Evolutionary conservation across 306 rosid species (phyloP).

Genomic region (Begonia peltatifolia): DNA sequence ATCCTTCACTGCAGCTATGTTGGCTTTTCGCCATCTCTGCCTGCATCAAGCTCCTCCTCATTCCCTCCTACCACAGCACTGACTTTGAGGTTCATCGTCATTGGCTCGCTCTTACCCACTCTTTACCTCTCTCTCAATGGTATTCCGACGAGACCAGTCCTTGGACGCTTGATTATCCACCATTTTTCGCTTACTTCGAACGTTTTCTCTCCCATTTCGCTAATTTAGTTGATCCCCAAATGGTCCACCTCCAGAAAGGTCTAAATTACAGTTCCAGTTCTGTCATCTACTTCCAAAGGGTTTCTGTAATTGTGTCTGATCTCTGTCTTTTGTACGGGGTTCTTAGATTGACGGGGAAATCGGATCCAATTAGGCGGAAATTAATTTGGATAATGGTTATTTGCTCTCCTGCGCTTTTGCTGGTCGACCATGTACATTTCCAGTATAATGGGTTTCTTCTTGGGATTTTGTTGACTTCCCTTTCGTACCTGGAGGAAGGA

Average conservation of each 20-base stretch:
- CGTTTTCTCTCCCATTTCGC: slow-evolving; percentile 50
- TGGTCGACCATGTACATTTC: slow-evolving; percentile 84
- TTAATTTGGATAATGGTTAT: slow-evolving; percentile 52
- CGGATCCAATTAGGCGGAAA: slow-evolving; percentile 36
- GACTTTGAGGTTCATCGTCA: slow-evolving; percentile 89
- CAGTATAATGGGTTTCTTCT: slow-evolving; percentile 91
- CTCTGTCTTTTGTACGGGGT: slow-evolving; percentile 56
- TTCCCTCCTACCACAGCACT: slow-evolving; percentile 72
- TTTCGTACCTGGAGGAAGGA: slow-evolving; percentile 74
- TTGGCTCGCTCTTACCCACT: slow-evolving; percentile 74
- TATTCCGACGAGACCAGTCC: slow-evolving; percentile 72
- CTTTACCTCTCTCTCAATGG: slow-evolving; percentile 82
- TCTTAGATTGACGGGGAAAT: slow-evolving; percentile 32
- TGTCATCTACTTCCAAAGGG: slow-evolving; percentile 55
- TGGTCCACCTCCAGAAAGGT: slow-evolving; percentile 57
- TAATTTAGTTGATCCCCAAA: slow-evolving; percentile 46
- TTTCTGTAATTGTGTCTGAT: slow-evolving; percentile 54
- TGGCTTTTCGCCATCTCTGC: slow-evolving; percentile 57
- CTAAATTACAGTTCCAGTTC: slow-evolving; percentile 36
- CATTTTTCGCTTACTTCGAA: slow-evolving; percentile 72
- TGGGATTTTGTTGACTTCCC: slow-evolving; percentile 72
- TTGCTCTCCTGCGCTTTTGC: slow-evolving; percentile 86
- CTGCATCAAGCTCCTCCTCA: slow-evolving; percentile 61
- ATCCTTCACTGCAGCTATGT: slow-evolving; percentile 14
- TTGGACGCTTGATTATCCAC: slow-evolving; percentile 91